Evolutionary conservation across 2,329 filamentous ascomycete genomes (phyloP).

Genomic region (Westerdykella ornata): DNA sequence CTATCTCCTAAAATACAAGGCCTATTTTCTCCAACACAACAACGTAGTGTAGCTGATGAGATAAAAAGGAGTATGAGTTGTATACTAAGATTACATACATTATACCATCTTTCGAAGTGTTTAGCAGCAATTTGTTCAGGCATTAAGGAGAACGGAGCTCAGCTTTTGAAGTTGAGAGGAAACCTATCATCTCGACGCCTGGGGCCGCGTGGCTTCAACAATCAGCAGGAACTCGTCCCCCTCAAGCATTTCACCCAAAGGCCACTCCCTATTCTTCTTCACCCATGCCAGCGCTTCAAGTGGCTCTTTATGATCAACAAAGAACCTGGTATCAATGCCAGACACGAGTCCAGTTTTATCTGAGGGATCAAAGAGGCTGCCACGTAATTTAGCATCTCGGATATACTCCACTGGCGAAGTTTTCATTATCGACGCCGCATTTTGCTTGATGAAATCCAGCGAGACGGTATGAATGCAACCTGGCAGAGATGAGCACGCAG

Average conservation of each 20-base stretch:
- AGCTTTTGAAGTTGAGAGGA: too few species aligned
- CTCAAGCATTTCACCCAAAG: constrained; percentile 30
- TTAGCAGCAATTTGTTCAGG: too few species aligned
- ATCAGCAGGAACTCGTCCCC: constrained; percentile 30
- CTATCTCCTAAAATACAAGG: too few species aligned
- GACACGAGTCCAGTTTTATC: constrained; percentile 29
- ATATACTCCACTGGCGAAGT: constrained; percentile 38
- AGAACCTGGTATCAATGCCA: constrained; percentile 34
- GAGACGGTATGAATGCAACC: constrained; percentile 15
- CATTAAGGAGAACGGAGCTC: too few species aligned
- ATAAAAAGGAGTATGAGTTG: too few species aligned
- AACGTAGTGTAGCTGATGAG: too few species aligned
- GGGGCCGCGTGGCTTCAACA: constrained; percentile 16
- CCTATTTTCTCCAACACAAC: too few species aligned
- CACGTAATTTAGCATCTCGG: constrained; percentile 32
- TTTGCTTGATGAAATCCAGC: constrained; percentile 22
- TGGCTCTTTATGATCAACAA: constrained; percentile 36
- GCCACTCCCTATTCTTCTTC: constrained; percentile 23
- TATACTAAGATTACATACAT: too few species aligned
- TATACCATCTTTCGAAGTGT: too few species aligned
- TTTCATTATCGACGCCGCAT: constrained; percentile 32
- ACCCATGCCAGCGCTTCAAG: constrained; percentile 26
- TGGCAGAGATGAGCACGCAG: constrained; percentile 9
- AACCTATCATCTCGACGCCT: too few species aligned
- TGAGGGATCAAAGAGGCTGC: constrained; percentile 30